Base-by-base conservation (phyloP, 176 grass and related monocot species). In the Tuctoria greenei region DNA sequence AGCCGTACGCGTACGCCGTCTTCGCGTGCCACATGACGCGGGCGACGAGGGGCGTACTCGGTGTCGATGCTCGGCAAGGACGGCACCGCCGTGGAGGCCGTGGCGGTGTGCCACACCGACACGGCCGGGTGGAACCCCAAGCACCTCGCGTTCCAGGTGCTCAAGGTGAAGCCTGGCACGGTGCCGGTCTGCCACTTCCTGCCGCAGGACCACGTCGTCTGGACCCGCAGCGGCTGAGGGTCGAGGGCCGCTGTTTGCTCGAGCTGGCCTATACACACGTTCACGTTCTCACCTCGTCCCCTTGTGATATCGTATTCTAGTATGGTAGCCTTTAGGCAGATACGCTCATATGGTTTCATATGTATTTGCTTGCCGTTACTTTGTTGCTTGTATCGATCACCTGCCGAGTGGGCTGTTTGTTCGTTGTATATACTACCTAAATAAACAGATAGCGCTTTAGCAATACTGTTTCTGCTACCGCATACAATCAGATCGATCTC, bases 151-250 rank as follows among this genome's bases (percentile, higher is more conserved):
- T 96, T 96, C 86, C 85, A 92, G 79, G 66, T 90, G 46, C 87
- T 96, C 67, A 72, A 86, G 6, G 90, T 93, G 67, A 86, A 92
- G 88, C 93, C 93, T 26, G 93, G 93, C 72, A 83, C 72, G 2
- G 90, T 79, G 56, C 93, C 93, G 1, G 74, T 96, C 39, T 96
- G 93, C 87, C 93, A 96, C 49, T 93, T 96, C 82, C 45, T 93
- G 78, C 87, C 93, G 59, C 87, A 96, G 73, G 87, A 90, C 57
- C 81, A 93, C 64, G 82, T 96, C 51, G 79, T 96, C 38, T 96
- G 90, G 87, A 89, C 76, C 63, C 86, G 86, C 77, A 77, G 72
- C 68, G 77, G 65, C 67, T 92, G 62, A 50, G 31, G 6, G 15
- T 18, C 24, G 35, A 25, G 7, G 49, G 20, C 17, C 54, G 34